A percentile compares a stretch with the other conserved stretches of the same genome.
Evolutionary conservation across 2,329 filamentous ascomycete genomes (phyloP).

Genomic region (Ophiostoma montium): DNA sequence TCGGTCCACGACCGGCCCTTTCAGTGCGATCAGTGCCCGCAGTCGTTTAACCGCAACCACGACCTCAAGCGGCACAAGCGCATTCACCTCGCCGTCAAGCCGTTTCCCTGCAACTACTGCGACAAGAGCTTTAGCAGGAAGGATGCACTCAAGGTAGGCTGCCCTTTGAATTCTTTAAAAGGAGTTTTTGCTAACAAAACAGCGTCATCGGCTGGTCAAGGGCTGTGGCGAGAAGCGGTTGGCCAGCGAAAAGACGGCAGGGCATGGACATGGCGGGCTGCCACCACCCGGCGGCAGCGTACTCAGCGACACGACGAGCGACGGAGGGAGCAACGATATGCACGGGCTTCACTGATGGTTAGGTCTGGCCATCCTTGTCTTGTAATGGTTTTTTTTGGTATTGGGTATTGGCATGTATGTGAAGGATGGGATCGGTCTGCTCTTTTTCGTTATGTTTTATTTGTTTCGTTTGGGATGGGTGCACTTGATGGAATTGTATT

Average conservation of each 20-base stretch:
- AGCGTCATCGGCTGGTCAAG: conserved; percentile 52
- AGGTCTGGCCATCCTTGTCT: not conserved
- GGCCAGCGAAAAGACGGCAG: not conserved
- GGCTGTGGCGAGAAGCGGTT: conserved; percentile 35
- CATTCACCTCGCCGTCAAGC: conserved; percentile 90
- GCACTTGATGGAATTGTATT: too few species aligned
- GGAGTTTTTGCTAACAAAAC: conserved; percentile 2
- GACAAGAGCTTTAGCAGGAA: conserved; percentile 96
- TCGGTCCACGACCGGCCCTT: conserved; percentile 67
- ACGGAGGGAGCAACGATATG: conserved; percentile 3
- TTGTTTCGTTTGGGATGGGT: too few species aligned
- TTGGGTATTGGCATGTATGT: too few species aligned
- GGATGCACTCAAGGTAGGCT: conserved; percentile 77
- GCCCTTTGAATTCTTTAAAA: not conserved
- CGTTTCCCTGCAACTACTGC: conserved; percentile 80
- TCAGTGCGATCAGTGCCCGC: conserved; percentile 83
- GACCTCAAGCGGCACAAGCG: conserved; percentile 92
- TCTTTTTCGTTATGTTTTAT: too few species aligned
- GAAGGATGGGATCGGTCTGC: too few species aligned
- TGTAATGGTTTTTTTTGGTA: not conserved
- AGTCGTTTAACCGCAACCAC: conserved; percentile 93
- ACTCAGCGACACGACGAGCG: conserved; percentile 6
- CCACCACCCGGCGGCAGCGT: conserved; percentile 4
- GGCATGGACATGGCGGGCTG: not conserved
- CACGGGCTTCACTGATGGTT: conserved; percentile 4